Base-by-base conservation (phyloP, 352 stramenopile species). In the Aphanomyces invadans region DNA sequence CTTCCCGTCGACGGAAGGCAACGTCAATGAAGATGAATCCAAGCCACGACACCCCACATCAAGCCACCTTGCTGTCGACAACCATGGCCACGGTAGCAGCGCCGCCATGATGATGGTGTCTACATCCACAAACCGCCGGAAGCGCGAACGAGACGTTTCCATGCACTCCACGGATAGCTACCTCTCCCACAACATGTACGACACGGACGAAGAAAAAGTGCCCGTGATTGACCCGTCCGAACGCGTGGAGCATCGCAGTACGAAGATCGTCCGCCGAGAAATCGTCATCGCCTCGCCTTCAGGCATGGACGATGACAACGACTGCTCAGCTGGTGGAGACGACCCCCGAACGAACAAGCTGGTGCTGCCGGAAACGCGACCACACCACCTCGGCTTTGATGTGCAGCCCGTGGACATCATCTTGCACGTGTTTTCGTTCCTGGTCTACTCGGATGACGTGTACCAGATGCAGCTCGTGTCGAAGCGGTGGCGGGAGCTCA, bases 391-490 rank as follows among this genome's bases (percentile, higher is more conserved):
- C 63, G 82, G 90, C 66, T 89, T 93, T 70, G 85, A 93, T 65
- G 72, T 91, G 71, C 85, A 93, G 73, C 85, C 85, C 3, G 80
- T 90, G 29, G 85, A 93, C 63, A 93, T 93, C 69, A 93, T 94
- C 31, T 75, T 94, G 29, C 83, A 94, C 71, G 80, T 94, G 17
- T 92, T 94, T 68, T 88, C 83, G 15, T 94, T 92, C 70, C 63
- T 94, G 38, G 80, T 94, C 15, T 86, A 79, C 3, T 72, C 81
- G 10, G 80, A 87, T 7, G 83, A 94, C 62, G 74, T 91, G 62
- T 60, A 76, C 19, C 80, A 72, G 53, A 90, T 92, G 83, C 71
- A 77, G 19, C 75, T 86, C 48, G 86, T 94, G 11, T 92, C 83
- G 19, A 81, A 82, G 68, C 77, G 82, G 65, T 94, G 86, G 86